These are phyloP conservation scores for Fraxinus dipetala DNA, from an alignment of 305 asterid genomes.

Conservation along the genomic window DNA sequence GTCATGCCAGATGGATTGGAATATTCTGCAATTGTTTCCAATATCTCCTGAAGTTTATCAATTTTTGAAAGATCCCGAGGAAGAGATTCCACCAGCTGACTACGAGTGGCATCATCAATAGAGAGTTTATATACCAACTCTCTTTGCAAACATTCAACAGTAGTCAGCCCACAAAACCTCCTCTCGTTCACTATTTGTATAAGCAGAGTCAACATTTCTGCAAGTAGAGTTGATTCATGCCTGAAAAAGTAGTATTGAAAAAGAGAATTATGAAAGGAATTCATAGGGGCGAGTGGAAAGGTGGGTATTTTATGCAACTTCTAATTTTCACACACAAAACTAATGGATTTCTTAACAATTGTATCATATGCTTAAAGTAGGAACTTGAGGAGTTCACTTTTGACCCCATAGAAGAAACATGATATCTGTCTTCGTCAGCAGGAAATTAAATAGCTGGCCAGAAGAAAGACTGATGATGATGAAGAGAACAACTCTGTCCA, in stretches of 20 bases:
- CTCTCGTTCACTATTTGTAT: conserved; percentile 91
- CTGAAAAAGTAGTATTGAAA: conserved; percentile 42
- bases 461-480: not conserved
- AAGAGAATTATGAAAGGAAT: conserved; percentile 12
- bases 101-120: conserved; percentile 83
- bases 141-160: conserved; percentile 76
- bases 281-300: not conserved
- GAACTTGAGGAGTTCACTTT: not conserved
- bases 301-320: not conserved
- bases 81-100: conserved; percentile 88
- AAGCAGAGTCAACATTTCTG: conserved; percentile 84
- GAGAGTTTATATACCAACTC: conserved; percentile 85
- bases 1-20: conserved; percentile 92
- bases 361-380: not conserved
- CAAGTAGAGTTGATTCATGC: conserved; percentile 69
- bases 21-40: conserved; percentile 78
- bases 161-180: conserved; percentile 80
- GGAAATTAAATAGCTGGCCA: not conserved
- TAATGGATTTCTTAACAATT: not conserved
- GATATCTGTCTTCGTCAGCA: not conserved
- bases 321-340: not conserved
- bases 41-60: conserved; percentile 71
- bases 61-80: conserved; percentile 78
- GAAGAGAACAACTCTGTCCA: not conserved
- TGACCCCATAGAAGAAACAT: not conserved